A percentile compares a stretch with the other conserved stretches of the same genome.
phyloP scores from a whole-genome alignment of 2,329 filamentous ascomycete genomes.

The Cadophora gregata region DNA sequence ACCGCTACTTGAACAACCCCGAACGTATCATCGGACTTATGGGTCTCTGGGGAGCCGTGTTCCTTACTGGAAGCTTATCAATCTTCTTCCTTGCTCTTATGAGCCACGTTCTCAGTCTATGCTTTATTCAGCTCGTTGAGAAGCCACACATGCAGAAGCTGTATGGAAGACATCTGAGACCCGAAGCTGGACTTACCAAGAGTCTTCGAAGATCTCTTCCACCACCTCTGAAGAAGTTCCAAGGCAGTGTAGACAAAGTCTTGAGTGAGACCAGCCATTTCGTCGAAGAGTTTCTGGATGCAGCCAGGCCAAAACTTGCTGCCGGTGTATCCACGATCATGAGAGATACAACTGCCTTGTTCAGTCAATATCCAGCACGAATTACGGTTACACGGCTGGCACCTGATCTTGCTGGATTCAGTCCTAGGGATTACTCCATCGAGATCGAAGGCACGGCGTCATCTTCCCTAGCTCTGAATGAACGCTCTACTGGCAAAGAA shows the following conservation, averaged over 20 bases:
- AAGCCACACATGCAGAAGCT: slow-evolving; percentile 98
- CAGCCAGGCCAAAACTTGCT: slow-evolving; percentile 83
- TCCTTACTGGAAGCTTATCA: slow-evolving; percentile 88
- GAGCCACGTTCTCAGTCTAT: slow-evolving; percentile 83
- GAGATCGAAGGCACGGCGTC: slow-evolving; percentile 71
- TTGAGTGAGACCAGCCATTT: slow-evolving; percentile 86
- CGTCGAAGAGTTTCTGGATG: slow-evolving; percentile 88
- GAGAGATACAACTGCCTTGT: slow-evolving; percentile 83
- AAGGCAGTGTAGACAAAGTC: slow-evolving; percentile 85
- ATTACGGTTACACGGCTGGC: slow-evolving; percentile 82
- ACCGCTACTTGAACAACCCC: slow-evolving; percentile 97
- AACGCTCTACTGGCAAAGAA: slow-evolving; percentile 74
- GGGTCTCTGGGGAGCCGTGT: slow-evolving; percentile 91
- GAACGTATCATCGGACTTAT: slow-evolving; percentile 93
- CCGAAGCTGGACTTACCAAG: slow-evolving; percentile 89
- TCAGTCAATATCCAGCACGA: slow-evolving; percentile 87
- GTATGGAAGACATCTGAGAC: slow-evolving; percentile 82
- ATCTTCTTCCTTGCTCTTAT: slow-evolving; percentile 87
- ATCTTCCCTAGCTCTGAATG: slow-evolving; percentile 56
- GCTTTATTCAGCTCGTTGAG: slow-evolving; percentile 92
- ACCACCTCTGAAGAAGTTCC: slow-evolving; percentile 80
- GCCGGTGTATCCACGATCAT: slow-evolving; percentile 86
- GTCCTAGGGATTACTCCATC: slow-evolving; percentile 81
- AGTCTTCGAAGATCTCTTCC: slow-evolving; percentile 88
- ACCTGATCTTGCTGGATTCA: slow-evolving; percentile 78